Conservation (phyloP, 2,329 filamentous ascomycete genomes). For the Stenocarpella maydis region DNA sequence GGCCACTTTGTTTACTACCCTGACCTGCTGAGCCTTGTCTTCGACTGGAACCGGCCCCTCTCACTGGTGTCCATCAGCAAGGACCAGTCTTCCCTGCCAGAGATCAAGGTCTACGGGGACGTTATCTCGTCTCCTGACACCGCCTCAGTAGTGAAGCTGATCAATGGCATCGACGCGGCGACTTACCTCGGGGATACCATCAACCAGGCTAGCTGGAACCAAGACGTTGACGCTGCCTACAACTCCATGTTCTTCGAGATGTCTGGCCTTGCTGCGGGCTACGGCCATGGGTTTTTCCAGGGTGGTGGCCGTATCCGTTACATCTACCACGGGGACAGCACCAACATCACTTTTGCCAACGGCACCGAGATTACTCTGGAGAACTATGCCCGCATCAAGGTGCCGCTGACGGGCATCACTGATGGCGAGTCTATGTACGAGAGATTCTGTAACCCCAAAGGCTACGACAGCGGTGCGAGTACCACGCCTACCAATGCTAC, state of each 20-base stretch:
- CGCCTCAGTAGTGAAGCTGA: slow-evolving; percentile 39
- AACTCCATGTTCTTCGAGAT: slow-evolving; percentile 49
- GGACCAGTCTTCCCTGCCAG: slow-evolving; percentile 44
- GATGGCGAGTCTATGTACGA: slow-evolving; percentile 46
- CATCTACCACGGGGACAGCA: slow-evolving; percentile 42
- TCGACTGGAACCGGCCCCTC: slow-evolving; percentile 47
- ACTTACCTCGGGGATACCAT: slow-evolving; percentile 53
- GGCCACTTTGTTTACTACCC: slow-evolving; percentile 53
- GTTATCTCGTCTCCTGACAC: slow-evolving; percentile 38
- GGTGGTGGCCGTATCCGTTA: slow-evolving; percentile 43
- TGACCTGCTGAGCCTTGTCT: slow-evolving; percentile 48
- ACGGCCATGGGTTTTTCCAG: slow-evolving; percentile 43
- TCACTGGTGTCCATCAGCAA: slow-evolving; percentile 53
- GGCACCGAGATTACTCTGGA: slow-evolving; percentile 44
- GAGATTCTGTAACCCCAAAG: slow-evolving; percentile 44
- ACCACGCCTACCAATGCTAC: slow-evolving; percentile 21
- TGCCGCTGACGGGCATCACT: slow-evolving; percentile 42
- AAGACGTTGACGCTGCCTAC: slow-evolving; percentile 46
- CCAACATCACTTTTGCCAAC: slow-evolving; percentile 48
- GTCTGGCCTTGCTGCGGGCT: slow-evolving; percentile 36
- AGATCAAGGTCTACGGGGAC: slow-evolving; percentile 59
- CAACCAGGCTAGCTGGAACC: slow-evolving; percentile 47
- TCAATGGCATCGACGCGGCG: slow-evolving; percentile 43
- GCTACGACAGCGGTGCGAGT: slow-evolving; percentile 4
- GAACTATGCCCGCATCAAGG: slow-evolving; percentile 45